Conservation (phyloP, 306 rosid genomes). For the Sesbania bispinosa region DNA sequence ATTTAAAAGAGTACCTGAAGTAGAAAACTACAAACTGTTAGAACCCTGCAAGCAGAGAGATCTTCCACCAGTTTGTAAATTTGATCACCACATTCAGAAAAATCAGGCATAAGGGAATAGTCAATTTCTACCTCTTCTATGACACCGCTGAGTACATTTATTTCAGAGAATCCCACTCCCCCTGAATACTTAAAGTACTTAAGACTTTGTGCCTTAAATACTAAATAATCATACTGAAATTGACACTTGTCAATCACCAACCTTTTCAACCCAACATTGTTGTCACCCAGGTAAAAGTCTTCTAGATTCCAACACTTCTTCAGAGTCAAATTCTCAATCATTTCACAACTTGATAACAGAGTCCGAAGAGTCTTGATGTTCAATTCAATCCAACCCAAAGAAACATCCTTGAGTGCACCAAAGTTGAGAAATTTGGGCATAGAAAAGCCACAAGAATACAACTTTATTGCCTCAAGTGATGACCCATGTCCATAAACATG, state of each 20-base stretch:
- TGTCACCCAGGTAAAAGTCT: background rate
- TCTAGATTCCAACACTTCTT: slow-evolving; percentile 7
- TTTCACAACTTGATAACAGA: background rate
- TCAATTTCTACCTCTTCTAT: slow-evolving; percentile 29
- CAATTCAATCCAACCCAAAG: slow-evolving; percentile 13
- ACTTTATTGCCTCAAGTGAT: background rate
- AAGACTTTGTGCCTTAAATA: slow-evolving; percentile 1
- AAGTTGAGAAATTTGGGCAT: background rate
- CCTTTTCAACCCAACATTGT: background rate
- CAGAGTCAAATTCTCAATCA: slow-evolving; percentile 20
- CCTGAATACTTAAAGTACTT: slow-evolving; percentile 22
- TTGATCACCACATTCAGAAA: background rate
- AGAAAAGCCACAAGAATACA: slow-evolving; percentile 18
- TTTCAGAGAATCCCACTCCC: background rate
- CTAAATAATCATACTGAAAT: background rate
- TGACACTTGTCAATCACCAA: slow-evolving; percentile 20
- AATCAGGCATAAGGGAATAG: background rate
- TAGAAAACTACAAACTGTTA: slow-evolving; percentile 20
- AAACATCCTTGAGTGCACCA: slow-evolving; percentile 17
- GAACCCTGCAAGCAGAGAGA: background rate
- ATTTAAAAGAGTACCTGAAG: slow-evolving; percentile 29
- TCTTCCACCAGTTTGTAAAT: background rate
- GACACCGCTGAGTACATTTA: background rate
- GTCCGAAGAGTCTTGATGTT: background rate
- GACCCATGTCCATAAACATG: background rate